A percentile compares a stretch with the other conserved stretches of the same genome.
Evolutionary conservation across 768 basidiomycete genomes (phyloP).

Genomic region (Tulasnella sp.): DNA sequence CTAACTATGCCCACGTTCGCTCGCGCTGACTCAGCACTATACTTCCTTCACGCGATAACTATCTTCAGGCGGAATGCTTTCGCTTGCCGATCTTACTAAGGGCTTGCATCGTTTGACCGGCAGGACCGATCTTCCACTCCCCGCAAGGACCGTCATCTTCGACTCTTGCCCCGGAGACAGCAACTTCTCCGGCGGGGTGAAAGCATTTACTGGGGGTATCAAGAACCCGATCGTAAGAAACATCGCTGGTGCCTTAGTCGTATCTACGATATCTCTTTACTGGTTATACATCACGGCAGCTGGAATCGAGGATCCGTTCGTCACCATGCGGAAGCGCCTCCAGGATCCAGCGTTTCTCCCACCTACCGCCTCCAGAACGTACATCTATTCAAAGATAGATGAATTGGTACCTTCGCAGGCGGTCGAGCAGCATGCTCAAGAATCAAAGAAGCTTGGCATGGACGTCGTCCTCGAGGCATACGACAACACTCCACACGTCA

Average conservation of each 20-base stretch:
- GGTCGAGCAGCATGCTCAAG: constrained; percentile 29
- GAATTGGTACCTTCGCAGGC: constrained; percentile 28
- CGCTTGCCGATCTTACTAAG: neutral
- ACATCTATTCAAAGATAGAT: constrained; percentile 31
- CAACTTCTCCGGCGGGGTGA: constrained; percentile 13
- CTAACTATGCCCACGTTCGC: neutral
- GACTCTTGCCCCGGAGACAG: constrained; percentile 32
- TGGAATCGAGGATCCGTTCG: neutral
- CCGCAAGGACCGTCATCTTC: constrained; percentile 27
- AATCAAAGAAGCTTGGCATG: constrained; percentile 13
- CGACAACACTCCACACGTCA: constrained; percentile 29
- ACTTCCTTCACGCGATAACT: neutral
- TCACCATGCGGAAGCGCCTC: constrained; percentile 20
- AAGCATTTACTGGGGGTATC: constrained; percentile 30
- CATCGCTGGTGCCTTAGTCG: neutral
- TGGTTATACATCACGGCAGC: neutral
- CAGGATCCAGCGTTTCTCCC: constrained; percentile 27
- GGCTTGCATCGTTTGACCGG: constrained; percentile 22
- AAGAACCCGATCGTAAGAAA: constrained; percentile 10
- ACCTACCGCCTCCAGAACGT: constrained; percentile 29
- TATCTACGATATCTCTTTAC: neutral
- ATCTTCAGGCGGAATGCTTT: constrained; percentile 15
- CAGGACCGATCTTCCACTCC: neutral
- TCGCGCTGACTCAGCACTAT: neutral
- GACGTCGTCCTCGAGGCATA: constrained; percentile 26